Evolutionary conservation across 2,329 filamentous ascomycete species (phyloP).

Genomic region (Penicillium sp.): DNA sequence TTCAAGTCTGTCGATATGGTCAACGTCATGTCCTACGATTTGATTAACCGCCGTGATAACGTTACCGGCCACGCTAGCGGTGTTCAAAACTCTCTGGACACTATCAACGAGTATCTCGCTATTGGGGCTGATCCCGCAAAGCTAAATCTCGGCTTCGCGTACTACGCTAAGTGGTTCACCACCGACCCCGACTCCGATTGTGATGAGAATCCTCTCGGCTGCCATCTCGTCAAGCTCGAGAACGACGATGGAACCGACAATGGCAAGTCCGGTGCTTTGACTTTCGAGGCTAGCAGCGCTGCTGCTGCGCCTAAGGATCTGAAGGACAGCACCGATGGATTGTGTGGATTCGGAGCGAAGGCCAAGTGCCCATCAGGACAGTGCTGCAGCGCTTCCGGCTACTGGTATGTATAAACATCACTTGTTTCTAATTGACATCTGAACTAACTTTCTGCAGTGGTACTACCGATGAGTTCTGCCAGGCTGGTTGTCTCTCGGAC

Average conservation of each 20-base stretch:
- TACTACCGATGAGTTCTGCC: conserved; percentile 32
- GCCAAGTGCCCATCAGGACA: conserved; percentile 32
- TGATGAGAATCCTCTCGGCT: conserved; percentile 53
- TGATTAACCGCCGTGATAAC: conserved; percentile 68
- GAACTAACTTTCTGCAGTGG: conserved; percentile 31
- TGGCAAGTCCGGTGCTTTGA: conserved; percentile 51
- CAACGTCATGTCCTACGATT: conserved; percentile 71
- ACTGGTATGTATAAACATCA: conserved; percentile 29
- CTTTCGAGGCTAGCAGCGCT: conserved; percentile 48
- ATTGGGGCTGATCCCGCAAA: conserved; percentile 57
- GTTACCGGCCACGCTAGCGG: conserved; percentile 65
- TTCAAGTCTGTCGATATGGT: conserved; percentile 63
- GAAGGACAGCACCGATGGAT: conserved; percentile 29
- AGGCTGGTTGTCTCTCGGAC: conserved; percentile 38
- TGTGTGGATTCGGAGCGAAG: conserved; percentile 33
- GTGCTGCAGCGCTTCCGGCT: conserved; percentile 41
- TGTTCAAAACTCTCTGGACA: conserved; percentile 55
- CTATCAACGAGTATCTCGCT: conserved; percentile 59
- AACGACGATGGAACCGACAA: conserved; percentile 60
- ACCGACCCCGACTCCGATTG: conserved; percentile 53
- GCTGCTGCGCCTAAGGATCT: conserved; percentile 27
- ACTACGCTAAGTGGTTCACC: conserved; percentile 68
- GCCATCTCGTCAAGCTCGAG: conserved; percentile 60
- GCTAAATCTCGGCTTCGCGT: conserved; percentile 66
- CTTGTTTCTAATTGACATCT: not conserved